Base-by-base conservation (phyloP, 192 early-diverging fungal species). In the Coemansia sp. region DNA sequence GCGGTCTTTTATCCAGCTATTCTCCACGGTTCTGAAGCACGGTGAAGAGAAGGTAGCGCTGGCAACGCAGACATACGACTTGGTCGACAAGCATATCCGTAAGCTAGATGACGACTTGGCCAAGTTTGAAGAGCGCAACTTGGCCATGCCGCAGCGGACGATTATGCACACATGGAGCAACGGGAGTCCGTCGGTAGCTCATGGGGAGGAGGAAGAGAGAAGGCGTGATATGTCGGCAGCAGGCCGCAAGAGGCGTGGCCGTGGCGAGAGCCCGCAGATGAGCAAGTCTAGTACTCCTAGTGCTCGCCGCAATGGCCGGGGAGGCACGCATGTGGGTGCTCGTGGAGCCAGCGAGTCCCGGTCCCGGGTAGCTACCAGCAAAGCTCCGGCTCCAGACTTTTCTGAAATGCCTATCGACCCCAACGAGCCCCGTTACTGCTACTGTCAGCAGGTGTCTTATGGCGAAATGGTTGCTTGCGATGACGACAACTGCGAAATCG, bases 391-490 rank as follows among this genome's bases (percentile, higher is more conserved):
- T 8, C 60, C 59, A 7, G 55, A 70, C 12, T 73, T 68, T 50
- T 55, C 81, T 23, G 88, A 88, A 33, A 71, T 91, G 70, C 83
- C 91, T 0, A 92, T 96, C 53, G 94, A 98, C 78, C 94, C 96
- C 0, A 93, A 95, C 62, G 96, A 98, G 75, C 94, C 94, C 1
- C 80, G 87, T 15, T 99, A 99, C 72, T 99, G 96, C 60, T 93
- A 92, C 63, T 99, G 96, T 55, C 81, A 92, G 31, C 92, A 94
- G 72, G 91, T 97, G 12, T 94, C 91, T 6, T 99, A 83, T 59
- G 96, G 96, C 12, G 94, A 97, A 45, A 99, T 99, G 96, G 92
- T 99, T 45, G 96, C 89, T 19, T 91, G 89, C 57, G 90, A 91
- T 60, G 92, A 97, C 70, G 87, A 88, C 41, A 84, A 84, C 54